Base-by-base conservation (phyloP, 1,284 basidiomycete genomes). In the Schizopora paradoxa region DNA sequence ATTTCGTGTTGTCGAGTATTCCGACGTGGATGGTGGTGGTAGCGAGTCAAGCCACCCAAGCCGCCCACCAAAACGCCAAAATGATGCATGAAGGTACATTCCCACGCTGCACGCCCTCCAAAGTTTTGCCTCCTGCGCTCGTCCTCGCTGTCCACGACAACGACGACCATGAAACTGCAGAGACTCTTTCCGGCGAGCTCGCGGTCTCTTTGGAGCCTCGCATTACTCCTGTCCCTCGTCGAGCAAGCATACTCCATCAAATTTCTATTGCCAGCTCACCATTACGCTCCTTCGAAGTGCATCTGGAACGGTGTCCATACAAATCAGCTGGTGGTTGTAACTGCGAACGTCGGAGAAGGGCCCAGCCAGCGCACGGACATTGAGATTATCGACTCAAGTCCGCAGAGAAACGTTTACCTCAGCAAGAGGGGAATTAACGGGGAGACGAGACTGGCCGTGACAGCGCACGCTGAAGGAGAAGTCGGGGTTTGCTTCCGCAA, bases 401-500 rank as follows among this genome's bases (percentile, higher is more conserved):
- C 84, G 37, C 79, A 86, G 61, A 82, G 83, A 60, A 98, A 97
- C 64, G 79, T 95, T 14, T 99, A 98, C 65, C 72, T 97, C 55
- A 83, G 78, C 60, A 98, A 98, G 72, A 84, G 75, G 65, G 81
- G 79, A 45, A 87, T 99, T 58, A 86, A 82, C 49, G 88, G 81
- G 6, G 95, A 99, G 73, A 91, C 93, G 14, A 75, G 95, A 53
- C 73, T 98, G 51, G 96, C 95, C 4, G 79, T 99, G 57, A 99
- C 95, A 13, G 87, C 93, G 10, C 95, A 98, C 65, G 78, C 82
- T 25, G 88, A 94, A 42, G 93, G 91, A 2, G 93, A 99, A 61
- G 80, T 99, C 5, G 95, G 95, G 1, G 92, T 98, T 1, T 99
- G 95, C 69, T 81, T 99, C 61, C 86, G 72, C 62, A 98, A 98